phyloP scores from a whole-genome alignment of 2,329 filamentous ascomycete genomes.

The Fusarium sp. region DNA sequence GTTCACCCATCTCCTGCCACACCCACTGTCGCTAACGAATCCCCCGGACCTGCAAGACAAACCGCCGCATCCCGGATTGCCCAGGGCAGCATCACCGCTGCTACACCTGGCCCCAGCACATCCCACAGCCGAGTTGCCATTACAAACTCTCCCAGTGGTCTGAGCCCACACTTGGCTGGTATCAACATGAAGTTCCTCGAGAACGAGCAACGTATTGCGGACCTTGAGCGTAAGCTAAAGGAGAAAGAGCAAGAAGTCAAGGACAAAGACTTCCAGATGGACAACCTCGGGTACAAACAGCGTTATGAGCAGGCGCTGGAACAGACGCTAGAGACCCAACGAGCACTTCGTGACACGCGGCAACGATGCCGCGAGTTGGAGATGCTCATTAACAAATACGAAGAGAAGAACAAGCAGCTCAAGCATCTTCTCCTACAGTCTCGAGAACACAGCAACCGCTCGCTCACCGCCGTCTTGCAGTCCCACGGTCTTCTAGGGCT shows the following conservation, averaged over 20 bases:
- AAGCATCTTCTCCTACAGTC: background rate
- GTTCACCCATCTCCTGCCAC: background rate
- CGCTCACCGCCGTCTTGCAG: background rate
- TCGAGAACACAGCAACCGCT: background rate
- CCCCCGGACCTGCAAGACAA: background rate
- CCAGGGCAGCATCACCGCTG: background rate
- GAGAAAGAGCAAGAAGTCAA: background rate
- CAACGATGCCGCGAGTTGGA: background rate
- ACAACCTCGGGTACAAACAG: background rate
- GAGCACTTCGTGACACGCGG: background rate
- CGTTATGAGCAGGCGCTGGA: background rate
- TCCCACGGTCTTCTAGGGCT: background rate
- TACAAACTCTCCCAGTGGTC: too few species aligned
- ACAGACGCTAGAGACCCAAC: background rate
- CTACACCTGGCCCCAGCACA: background rate
- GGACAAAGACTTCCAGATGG: background rate
- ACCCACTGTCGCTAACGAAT: background rate
- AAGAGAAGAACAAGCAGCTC: background rate
- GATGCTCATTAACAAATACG: fast-evolving
- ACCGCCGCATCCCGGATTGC: too few species aligned
- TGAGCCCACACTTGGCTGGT: fast-evolving
- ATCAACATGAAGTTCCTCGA: background rate
- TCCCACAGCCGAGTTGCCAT: background rate
- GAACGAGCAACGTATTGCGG: background rate
- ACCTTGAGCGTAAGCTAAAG: background rate